Evolutionary conservation across 1,139 yeast species (phyloP).

Genomic region (Petasospora rhodanensis): DNA sequence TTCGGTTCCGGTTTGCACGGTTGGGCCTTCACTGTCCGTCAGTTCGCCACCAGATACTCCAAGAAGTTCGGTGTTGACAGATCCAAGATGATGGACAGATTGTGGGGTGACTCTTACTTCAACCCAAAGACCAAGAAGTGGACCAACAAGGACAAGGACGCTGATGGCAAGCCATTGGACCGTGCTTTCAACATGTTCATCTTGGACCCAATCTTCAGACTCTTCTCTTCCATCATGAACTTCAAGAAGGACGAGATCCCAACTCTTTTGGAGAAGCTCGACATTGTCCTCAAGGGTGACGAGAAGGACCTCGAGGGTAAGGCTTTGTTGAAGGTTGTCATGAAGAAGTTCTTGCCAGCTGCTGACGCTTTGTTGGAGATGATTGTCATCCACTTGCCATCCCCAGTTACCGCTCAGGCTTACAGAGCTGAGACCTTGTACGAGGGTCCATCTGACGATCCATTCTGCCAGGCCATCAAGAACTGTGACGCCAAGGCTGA

Average conservation of each 20-base stretch:
- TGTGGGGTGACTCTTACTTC: slow-evolving; percentile 99
- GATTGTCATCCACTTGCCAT: slow-evolving; percentile 98
- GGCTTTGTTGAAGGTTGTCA: slow-evolving; percentile 96
- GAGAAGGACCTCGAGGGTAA: slow-evolving; percentile 98
- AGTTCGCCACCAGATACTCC: slow-evolving; percentile 96
- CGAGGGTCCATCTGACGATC: slow-evolving; percentile 99
- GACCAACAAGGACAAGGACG: slow-evolving; percentile 95
- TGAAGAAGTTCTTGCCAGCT: slow-evolving; percentile 99
- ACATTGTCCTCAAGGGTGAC: slow-evolving; percentile 83
- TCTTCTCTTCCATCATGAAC: slow-evolving; percentile 93
- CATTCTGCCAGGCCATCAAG: slow-evolving; percentile 85
- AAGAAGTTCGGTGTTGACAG: slow-evolving; percentile 99
- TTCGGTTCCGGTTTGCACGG: slow-evolving; percentile 99
- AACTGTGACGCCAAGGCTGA: slow-evolving; percentile 99
- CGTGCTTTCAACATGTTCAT: slow-evolving; percentile 99
- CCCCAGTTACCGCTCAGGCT: slow-evolving; percentile 98
- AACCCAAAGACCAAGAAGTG: slow-evolving; percentile 99
- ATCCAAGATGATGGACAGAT: slow-evolving; percentile 96
- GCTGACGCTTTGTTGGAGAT: slow-evolving; percentile 99
- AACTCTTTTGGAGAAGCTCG: slow-evolving; percentile 85
- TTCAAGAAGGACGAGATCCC: slow-evolving; percentile 96
- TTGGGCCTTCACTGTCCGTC: slow-evolving; percentile 99
- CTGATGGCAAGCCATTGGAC: slow-evolving; percentile 92
- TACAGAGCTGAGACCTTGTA: slow-evolving; percentile 99
- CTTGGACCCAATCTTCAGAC: slow-evolving; percentile 98